Evolutionary conservation across 2,329 filamentous ascomycete species (phyloP).

Genomic region (Aspergillus proliferans): DNA sequence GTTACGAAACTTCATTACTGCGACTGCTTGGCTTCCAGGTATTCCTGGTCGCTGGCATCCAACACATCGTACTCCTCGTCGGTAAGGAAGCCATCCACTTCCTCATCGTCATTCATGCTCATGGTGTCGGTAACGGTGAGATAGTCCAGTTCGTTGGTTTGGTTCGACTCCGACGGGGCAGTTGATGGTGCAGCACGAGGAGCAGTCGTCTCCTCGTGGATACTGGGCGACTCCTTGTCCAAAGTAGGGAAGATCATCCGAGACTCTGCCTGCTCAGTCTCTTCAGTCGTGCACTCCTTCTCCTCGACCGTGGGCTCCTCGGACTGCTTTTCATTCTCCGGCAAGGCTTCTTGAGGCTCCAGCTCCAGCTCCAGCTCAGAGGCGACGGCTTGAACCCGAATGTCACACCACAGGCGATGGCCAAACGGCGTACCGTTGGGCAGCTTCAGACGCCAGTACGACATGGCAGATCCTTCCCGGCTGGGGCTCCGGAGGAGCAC

Average conservation of each 20-base stretch:
- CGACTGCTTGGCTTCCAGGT: constrained; percentile 43
- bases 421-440: constrained; percentile 77
- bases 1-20: constrained; percentile 10
- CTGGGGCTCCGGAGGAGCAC: constrained; percentile 75
- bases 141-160: constrained; percentile 43
- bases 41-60: constrained; percentile 89
- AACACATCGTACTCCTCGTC: constrained; percentile 98
- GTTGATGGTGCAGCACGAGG: constrained; percentile 13
- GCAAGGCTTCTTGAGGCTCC: background rate
- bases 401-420: constrained; percentile 90
- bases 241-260: constrained; percentile 96
- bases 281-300: constrained; percentile 30
- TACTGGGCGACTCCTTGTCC: constrained; percentile 89
- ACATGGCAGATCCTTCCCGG: constrained; percentile 73
- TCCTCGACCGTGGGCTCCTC: constrained; percentile 7
- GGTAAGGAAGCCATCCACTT: constrained; percentile 74
- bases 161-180: constrained; percentile 34
- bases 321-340: background rate
- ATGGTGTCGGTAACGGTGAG: constrained; percentile 54
- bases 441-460: constrained; percentile 92
- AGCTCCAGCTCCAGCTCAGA: constrained; percentile 8
- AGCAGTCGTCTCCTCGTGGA: constrained; percentile 51
- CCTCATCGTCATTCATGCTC: constrained; percentile 42
- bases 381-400: constrained; percentile 53
- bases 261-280: constrained; percentile 44